Evolutionary conservation across 2,329 filamentous ascomycete genomes (phyloP), one percentile per base, ranked within the genome.

Genomic region (Tolypocladium cylindrosporum): DNA sequence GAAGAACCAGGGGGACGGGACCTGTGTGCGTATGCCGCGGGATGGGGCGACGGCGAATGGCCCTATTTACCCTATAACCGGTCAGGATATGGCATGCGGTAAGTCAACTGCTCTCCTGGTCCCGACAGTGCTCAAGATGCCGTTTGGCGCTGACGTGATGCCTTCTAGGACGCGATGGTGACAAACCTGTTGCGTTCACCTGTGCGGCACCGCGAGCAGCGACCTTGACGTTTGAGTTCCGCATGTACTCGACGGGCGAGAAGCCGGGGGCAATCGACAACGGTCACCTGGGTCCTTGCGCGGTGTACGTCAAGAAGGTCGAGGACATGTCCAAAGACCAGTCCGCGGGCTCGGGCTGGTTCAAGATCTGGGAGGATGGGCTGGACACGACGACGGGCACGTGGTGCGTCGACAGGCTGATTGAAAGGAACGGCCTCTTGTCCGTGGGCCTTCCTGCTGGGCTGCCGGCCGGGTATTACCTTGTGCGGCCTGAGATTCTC

Each of bases 311-410:
- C 73, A 91, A 91, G 75, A 82, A 83, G 65, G 81, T 90, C 1
- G 71, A 76, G 62, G 77, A 84, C 58, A 83, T 85, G 59, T 73
- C 73, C 14, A 68, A 67, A 27, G 74, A 77, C 61, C 70, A 80
- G 14, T 83, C 83, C 55, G 74, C 78, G 31, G 87, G 88, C 5
- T 73, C 77, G 55, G 88, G 88, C 43, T 92, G 88, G 89, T 89
- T 91, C 79, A 91, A 91, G 78, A 82, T 91, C 67, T 90, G 80
- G 77, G 81, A 89, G 59, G 79, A 86, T 55, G 86, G 85, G 52
- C 89, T 88, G 71, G 78, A 88, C 64, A 68, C 73, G 6, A 63
- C 68, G 6, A 75, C 75, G 1, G 69, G 75, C 36, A 75, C 82
- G 68, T 91, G 88, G 87, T 90, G 88, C 71, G 87, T 85, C 3